Evolutionary conservation across 176 grass and related monocot genomes (phyloP), one percentile per base, ranked within the genome.

Genomic region (Tillandsia fasciculata): DNA sequence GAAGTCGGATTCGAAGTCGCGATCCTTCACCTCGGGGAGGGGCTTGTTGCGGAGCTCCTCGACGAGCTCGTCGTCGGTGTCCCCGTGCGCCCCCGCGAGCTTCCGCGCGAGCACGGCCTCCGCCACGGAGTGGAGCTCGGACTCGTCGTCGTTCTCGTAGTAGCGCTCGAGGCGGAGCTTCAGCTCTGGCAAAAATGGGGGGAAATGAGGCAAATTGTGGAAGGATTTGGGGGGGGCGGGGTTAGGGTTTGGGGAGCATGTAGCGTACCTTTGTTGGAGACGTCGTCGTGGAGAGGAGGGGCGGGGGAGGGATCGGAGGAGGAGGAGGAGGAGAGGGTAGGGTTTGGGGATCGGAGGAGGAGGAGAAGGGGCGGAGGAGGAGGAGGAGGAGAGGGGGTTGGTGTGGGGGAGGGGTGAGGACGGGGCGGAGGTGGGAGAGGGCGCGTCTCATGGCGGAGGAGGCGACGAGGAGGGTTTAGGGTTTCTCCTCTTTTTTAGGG

Each of bases 1-100:
- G 0, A 92, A 87, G 72, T 89, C 86, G 0, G 74, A 78, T 27
- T 92, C 86, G 29, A 91, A 74, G 52, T 89, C 92, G 48, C 52
- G 33, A 17, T 85, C 93, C 28, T 29, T 63, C 33, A 75, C 83
- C n/a, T 84, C 72, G 15, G 80, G 53, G 9, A 88, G 74, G 0
- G 80, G 88, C 65, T 63, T 69, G 64, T 65, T 75, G 14, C 42
- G 82, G 53, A 96, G 72, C 59, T 84, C 76, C 65, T 91, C 83
- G 9, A 89, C 70, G 15, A 96, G 78, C 0, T 91, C 82, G 11
- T 84, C 85, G 8, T 91, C 88, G 0, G 78, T 87, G 10, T 87
- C 80, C 20, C 78, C 82, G 42, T 89, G 85, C 20, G 64, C 70
- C 33, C 51, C 83, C 9, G 80, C 52, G 12, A 91, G 27, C 58